phyloP scores from a whole-genome alignment of 1,139 yeast species.

The Zhuliangozyma parablackwelliae region DNA sequence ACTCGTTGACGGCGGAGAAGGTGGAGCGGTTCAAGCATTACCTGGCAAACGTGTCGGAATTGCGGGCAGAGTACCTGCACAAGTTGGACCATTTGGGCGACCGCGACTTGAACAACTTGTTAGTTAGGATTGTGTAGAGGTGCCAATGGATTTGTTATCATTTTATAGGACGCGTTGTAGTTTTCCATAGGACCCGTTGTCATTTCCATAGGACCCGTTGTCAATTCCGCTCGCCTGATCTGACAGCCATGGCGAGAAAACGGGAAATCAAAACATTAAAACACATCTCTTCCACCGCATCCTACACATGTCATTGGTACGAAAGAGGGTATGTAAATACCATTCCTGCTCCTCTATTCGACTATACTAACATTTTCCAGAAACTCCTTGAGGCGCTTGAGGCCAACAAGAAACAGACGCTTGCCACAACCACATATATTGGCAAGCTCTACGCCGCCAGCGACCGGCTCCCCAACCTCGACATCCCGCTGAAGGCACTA shows the following conservation, averaged over 20 bases:
- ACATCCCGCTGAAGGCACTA: conserved; percentile 30
- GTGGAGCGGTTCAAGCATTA: conserved; percentile 15
- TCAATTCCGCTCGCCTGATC: no score
- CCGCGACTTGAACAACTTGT: conserved; percentile 28
- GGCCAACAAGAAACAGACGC: neutral
- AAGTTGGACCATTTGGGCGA: conserved; percentile 25
- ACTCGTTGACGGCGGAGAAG: conserved; percentile 18
- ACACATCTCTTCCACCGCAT: neutral
- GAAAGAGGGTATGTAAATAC: conserved; percentile 44
- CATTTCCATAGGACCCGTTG: no score
- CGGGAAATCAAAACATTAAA: no score
- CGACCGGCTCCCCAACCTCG: conserved; percentile 27
- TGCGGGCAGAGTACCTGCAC: conserved; percentile 22
- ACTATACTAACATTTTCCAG: conserved; percentile 4
- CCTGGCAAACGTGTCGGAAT: conserved; percentile 7
- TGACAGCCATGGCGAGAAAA: no score
- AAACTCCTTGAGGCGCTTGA: conserved; percentile 2
- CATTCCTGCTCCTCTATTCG: no score
- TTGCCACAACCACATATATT: conserved; percentile 5
- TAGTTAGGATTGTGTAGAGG: conserved; percentile 23
- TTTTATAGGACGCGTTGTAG: no score
- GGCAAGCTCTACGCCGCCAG: conserved; percentile 33
- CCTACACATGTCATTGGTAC: conserved; percentile 28
- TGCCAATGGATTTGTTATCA: no score
- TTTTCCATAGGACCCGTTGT: no score